Percentiles rank a stretch among this genome's conserved stretches.
Evolutionary conservation across 257 asterid species (phyloP).

Genomic region (Voacanga thouarsii): DNA sequence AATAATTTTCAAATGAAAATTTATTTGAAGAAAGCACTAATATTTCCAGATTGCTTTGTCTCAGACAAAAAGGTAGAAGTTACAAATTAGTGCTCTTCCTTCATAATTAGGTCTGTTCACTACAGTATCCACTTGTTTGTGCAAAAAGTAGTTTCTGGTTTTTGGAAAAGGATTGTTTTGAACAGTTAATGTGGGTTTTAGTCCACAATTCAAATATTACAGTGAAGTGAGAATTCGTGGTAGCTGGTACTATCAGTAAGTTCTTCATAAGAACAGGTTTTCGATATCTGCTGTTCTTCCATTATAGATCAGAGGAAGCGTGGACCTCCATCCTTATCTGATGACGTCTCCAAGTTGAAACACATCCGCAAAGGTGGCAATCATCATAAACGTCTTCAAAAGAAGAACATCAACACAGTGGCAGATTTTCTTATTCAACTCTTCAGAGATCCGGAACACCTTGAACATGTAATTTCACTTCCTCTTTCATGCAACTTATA

Average conservation of each 20-base stretch:
- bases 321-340: neutral
- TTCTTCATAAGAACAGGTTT: neutral
- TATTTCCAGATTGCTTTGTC: no score
- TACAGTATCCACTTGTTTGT: neutral
- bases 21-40: no score
- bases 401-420: constrained; percentile 10
- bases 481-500: neutral
- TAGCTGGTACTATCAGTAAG: neutral
- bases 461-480: constrained; percentile 8
- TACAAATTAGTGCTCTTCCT: no score
- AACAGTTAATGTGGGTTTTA: neutral
- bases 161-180: neutral
- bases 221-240: neutral
- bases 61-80: no score
- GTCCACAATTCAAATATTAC: neutral
- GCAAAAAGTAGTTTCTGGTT: neutral
- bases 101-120: no score
- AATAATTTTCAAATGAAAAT: no score
- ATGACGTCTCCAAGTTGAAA: constrained; percentile 13
- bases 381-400: constrained; percentile 1
- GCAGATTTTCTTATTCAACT: constrained; percentile 16
- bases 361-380: constrained; percentile 1
- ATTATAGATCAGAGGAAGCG: constrained; percentile 4
- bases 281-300: neutral
- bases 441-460: constrained; percentile 10